Evolutionary conservation across 129 eudicot species (phyloP).

Genomic region (sunflower (Helianthus annuus)): DNA sequence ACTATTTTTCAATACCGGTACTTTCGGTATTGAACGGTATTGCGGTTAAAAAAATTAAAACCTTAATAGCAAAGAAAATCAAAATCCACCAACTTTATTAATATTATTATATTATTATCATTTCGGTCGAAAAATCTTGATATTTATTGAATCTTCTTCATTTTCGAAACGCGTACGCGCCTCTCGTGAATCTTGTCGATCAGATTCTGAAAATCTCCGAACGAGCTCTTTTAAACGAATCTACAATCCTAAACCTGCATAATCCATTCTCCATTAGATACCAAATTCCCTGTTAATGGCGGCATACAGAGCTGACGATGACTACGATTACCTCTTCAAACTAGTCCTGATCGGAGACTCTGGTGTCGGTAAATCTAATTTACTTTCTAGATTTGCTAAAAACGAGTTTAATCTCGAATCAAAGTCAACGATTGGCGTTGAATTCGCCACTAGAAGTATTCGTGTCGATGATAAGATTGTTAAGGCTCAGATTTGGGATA

Average conservation of each 20-base stretch:
- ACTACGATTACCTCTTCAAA: slow-evolving; percentile 78
- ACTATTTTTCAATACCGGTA: no score
- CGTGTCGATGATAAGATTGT: slow-evolving; percentile 75
- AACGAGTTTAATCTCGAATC: slow-evolving; percentile 77
- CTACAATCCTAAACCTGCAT: slow-evolving; percentile 1
- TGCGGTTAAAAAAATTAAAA: no score
- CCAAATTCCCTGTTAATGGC: slow-evolving; percentile 39
- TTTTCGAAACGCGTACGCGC: slow-evolving; percentile 44
- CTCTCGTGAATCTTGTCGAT: slow-evolving; percentile 31
- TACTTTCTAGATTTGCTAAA: slow-evolving; percentile 63
- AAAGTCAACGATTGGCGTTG: slow-evolving; percentile 83
- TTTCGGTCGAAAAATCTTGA: not conserved
- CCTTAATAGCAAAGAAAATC: no score
- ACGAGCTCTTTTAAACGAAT: not conserved
- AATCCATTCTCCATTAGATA: not conserved
- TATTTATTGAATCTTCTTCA: slow-evolving; percentile 25
- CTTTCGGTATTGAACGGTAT: no score
- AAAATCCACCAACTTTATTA: no score
- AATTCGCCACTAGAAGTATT: slow-evolving; percentile 75
- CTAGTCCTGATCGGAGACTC: slow-evolving; percentile 79
- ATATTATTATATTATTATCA: not conserved
- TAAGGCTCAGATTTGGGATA: slow-evolving; percentile 93
- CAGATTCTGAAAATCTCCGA: slow-evolving; percentile 26
- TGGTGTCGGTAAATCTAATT: slow-evolving; percentile 76
- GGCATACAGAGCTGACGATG: slow-evolving; percentile 81